phyloP scores from a whole-genome alignment of 1,284 basidiomycete genomes.

The Leccinum insolens region DNA sequence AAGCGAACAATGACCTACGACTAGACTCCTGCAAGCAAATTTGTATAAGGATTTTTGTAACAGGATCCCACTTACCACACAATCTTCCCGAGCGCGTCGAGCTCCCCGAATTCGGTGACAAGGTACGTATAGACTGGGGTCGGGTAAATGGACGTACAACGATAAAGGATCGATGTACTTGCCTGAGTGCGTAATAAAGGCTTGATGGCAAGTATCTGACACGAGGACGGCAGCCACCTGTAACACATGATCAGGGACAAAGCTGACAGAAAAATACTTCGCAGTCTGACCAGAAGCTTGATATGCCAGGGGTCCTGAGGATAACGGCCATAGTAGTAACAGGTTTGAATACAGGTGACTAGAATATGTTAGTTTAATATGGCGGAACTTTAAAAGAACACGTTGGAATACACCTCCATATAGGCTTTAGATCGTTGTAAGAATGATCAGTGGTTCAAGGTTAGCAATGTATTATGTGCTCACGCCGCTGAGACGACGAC shows the following conservation, averaged over 20 bases:
- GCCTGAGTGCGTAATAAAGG: constrained; percentile 60
- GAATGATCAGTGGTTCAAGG: neutral
- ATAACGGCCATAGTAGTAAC: constrained; percentile 56
- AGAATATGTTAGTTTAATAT: neutral
- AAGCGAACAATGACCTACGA: constrained; percentile 39
- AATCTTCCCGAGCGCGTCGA: constrained; percentile 37
- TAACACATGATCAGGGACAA: neutral
- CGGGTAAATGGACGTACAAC: neutral
- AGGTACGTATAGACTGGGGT: constrained; percentile 56
- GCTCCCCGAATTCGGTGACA: constrained; percentile 30
- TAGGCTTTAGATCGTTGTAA: constrained; percentile 38
- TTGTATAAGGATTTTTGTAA: neutral
- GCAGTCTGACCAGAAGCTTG: constrained; percentile 43
- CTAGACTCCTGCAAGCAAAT: constrained; percentile 44
- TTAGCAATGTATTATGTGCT: constrained; percentile 23
- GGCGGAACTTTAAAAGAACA: neutral
- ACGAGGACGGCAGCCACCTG: constrained; percentile 53
- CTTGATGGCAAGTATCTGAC: constrained; percentile 60
- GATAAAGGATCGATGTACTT: constrained; percentile 10
- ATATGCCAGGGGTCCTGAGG: constrained; percentile 51
- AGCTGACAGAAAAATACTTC: neutral
- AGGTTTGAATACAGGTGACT: constrained; percentile 63
- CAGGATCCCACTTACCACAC: constrained; percentile 46
- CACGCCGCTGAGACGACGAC: constrained; percentile 53
- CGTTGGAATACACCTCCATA: constrained; percentile 49